Percentiles rank a stretch among this genome's conserved stretches.
Conservation (phyloP, 108 stramenopile species). For the Cyclostephanos invisitatus region DNA sequence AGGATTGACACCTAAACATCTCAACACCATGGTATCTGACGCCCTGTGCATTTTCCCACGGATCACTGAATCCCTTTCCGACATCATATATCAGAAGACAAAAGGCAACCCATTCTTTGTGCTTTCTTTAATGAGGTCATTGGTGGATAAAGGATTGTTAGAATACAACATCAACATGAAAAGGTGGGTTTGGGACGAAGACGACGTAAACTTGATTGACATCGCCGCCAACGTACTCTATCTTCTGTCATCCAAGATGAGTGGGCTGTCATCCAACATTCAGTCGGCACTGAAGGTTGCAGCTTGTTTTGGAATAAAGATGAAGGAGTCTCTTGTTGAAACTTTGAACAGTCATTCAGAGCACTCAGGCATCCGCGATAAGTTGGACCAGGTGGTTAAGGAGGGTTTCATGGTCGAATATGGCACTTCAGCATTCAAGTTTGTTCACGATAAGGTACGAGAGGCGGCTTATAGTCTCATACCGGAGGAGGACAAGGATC, state of each 20-base stretch:
- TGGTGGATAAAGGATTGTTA: conserved; percentile 19
- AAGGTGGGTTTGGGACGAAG: conserved; percentile 42
- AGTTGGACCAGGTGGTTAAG: conserved; percentile 12
- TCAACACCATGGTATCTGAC: too few relatives aligned
- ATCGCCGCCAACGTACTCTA: too few relatives aligned
- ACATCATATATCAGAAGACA: conserved; percentile 30
- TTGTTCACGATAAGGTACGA: too few relatives aligned
- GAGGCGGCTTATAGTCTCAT: conserved; percentile 4
- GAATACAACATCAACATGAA: conserved; percentile 14
- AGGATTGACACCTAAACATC: conserved; percentile 30
- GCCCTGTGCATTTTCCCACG: conserved; percentile 19
- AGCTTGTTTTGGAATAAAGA: background rate
- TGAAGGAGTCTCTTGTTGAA: conserved; percentile 11
- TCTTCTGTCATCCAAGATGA: conserved; percentile 42
- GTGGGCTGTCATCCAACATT: conserved; percentile 3
- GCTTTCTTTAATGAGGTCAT: conserved; percentile 28
- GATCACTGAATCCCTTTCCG: conserved; percentile 26
- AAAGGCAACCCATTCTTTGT: conserved; percentile 41
- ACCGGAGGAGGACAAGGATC: conserved; percentile 1
- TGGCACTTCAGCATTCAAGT: too few relatives aligned
- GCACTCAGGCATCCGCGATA: background rate
- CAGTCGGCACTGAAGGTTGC: background rate
- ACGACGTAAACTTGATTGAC: too few relatives aligned
- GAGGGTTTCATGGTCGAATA: too few relatives aligned
- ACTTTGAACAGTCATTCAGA: background rate